These are phyloP conservation scores for Diplodia mutila DNA, from an alignment of 2,329 filamentous ascomycete genomes.

Conservation along the genomic window DNA sequence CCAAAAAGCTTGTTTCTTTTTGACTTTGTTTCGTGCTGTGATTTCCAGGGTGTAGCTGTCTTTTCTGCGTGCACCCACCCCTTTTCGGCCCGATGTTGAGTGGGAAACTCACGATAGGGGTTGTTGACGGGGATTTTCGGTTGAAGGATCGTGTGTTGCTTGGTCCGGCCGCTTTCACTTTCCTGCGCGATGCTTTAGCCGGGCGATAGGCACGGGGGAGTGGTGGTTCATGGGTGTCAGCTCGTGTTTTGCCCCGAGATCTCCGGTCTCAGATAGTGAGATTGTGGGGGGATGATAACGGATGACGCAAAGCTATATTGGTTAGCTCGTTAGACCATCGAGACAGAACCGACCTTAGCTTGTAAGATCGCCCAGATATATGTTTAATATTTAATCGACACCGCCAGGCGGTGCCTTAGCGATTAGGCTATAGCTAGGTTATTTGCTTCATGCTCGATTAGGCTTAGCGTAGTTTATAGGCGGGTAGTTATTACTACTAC, in stretches of 20 bases:
- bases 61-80: background rate
- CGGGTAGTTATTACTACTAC: too few species aligned
- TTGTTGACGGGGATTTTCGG: too few species aligned
- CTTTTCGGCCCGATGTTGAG: background rate
- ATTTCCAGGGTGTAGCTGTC: background rate
- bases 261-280: too few species aligned
- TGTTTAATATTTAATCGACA: too few species aligned
- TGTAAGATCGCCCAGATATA: too few species aligned
- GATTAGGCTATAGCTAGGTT: too few species aligned
- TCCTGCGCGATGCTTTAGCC: background rate
- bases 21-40: background rate
- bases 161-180: background rate
- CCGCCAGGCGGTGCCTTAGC: too few species aligned
- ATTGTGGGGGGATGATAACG: background rate
- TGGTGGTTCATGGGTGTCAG: background rate
- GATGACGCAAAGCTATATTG: background rate
- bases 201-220: background rate
- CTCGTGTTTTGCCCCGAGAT: background rate
- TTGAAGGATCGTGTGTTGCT: too few species aligned
- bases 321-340: too few species aligned
- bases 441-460: too few species aligned
- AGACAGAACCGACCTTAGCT: too few species aligned
- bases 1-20: background rate
- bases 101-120: background rate
- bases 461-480: too few species aligned